Evolutionary conservation across 805 yeast genomes (phyloP).

Genomic region (Yamadazyma sp.): DNA sequence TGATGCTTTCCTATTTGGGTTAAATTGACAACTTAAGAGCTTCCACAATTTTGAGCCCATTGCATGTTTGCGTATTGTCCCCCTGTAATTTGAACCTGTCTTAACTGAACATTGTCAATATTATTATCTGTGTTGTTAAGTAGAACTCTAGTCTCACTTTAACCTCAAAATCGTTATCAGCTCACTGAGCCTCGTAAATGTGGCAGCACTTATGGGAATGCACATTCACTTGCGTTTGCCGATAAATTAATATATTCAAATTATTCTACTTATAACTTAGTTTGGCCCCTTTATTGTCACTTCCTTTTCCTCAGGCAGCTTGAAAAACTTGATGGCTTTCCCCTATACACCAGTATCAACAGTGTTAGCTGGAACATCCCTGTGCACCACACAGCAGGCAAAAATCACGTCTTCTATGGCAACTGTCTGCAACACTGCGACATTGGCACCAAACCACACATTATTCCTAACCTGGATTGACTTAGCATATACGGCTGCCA

Average conservation of each 20-base stretch:
- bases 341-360: conserved; percentile 70
- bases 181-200: too few species aligned
- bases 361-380: conserved; percentile 51
- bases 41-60: too few species aligned
- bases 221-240: too few species aligned
- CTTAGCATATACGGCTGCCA: conserved; percentile 43
- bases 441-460: conserved; percentile 67
- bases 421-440: conserved; percentile 60
- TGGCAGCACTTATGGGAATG: too few species aligned
- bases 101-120: too few species aligned
- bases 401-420: conserved; percentile 66
- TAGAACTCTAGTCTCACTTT: too few species aligned
- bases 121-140: too few species aligned
- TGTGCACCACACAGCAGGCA: conserved; percentile 66
- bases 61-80: too few species aligned
- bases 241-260: background rate
- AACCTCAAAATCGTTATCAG: too few species aligned
- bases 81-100: too few species aligned
- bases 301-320: conserved; percentile 19
- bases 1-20: too few species aligned
- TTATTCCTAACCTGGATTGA: conserved; percentile 61
- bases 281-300: conserved; percentile 8
- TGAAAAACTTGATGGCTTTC: conserved; percentile 36
- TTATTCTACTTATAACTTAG: conserved; percentile 1
- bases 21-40: too few species aligned